These are phyloP conservation scores for Alternaria triticina DNA, from an alignment of 2,329 filamentous ascomycete genomes.

Conservation along the genomic window DNA sequence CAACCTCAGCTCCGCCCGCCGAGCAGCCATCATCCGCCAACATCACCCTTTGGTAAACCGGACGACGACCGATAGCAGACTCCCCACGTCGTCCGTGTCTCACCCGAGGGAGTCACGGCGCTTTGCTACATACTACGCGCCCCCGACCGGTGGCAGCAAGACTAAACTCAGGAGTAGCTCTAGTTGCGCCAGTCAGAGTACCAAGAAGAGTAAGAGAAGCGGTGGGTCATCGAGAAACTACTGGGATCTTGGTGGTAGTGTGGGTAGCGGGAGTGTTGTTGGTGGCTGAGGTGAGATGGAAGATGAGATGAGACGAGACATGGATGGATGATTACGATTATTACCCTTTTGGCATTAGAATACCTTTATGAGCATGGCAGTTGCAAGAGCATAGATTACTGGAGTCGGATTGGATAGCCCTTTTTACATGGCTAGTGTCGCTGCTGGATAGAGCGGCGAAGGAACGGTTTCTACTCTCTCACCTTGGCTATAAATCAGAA, in stretches of 20 bases:
- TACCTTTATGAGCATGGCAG: neutral
- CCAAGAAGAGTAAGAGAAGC: conserved; percentile 72
- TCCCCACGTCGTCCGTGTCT: conserved; percentile 33
- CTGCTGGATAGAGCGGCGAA: neutral
- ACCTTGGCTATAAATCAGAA: neutral
- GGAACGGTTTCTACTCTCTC: neutral
- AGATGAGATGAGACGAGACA: neutral
- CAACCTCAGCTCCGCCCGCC: conserved; percentile 58
- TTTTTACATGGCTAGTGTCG: neutral
- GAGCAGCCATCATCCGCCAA: conserved; percentile 83
- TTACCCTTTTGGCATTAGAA: neutral
- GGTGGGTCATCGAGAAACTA: conserved; percentile 81
- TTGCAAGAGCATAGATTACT: neutral
- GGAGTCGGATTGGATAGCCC: neutral
- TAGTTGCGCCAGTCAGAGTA: conserved; percentile 89
- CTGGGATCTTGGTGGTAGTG: conserved; percentile 86
- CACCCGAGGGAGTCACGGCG: conserved; percentile 23
- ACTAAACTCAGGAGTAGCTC: conserved; percentile 51
- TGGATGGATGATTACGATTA: neutral
- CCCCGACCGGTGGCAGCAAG: neutral
- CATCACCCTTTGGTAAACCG: conserved; percentile 85
- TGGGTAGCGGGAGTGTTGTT: conserved; percentile 68
- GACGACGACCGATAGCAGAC: conserved; percentile 29
- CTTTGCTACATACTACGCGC: conserved; percentile 8
- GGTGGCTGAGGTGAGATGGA: conserved; percentile 28